Evolutionary conservation across 1,284 basidiomycete genomes (phyloP), one percentile per base, ranked within the genome.

Genomic region (Microbotryum silenes-acaulis): DNA sequence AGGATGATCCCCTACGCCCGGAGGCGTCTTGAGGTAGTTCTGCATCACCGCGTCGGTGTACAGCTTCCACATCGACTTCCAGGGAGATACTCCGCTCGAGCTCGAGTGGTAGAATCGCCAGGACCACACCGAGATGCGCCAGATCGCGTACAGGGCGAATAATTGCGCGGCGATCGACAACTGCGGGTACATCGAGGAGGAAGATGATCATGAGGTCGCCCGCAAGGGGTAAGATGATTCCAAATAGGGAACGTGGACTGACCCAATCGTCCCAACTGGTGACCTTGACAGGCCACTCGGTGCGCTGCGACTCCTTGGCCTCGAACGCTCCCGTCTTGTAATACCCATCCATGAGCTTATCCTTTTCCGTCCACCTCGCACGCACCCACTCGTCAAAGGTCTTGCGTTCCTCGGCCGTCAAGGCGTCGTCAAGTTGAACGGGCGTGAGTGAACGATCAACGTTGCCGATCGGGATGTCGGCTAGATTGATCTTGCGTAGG

Each of bases 341-440:
- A 73, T 85, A 91, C 31, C 72, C 75, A 48, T 82, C 80, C 75
- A 97, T 83, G 55, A 83, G 77, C 48, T 75, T 76, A 73, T 96
- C 91, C 77, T 97, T 97, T 68, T 86, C 82, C 42, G 78, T 76
- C 92, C 93, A 97, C 55, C 89, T 74, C 42, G 80, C 77, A 56
- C 86, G 78, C 59, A 97, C 77, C 92, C 92, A 97, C 9, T 77
- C 64, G 67, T 93, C 90, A 71, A 97, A 97, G 21, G 68, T 76
- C 4, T 77, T 79, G 66, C 83, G 84, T 70, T 94, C 89, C 27
- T 76, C 73, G 57, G 83, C 81, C 2, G 83, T 82, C 31, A 88
- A 82, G 56, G 88, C 85, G 10, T 25, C 37, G 27, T 60, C 53
- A 10, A 51, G 23, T 25, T 56, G 27, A 9, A 37, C 33, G 20